Base-by-base conservation (phyloP, 805 yeast genomes). In the Hanseniaspora singularis region DNA sequence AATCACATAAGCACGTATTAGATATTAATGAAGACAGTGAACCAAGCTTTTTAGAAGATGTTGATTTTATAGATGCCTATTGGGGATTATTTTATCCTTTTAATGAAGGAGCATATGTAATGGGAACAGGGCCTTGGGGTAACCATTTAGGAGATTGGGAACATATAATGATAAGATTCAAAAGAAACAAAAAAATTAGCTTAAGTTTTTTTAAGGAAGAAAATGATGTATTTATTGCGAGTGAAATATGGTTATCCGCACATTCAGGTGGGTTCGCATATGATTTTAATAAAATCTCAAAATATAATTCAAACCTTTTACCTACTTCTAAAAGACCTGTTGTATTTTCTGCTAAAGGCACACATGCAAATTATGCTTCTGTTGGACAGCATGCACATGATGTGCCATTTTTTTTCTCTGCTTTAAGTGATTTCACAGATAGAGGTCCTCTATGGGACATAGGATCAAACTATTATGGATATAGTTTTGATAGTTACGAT, bases 121-220 rank as follows among this genome's bases (percentile, higher is more conserved):
- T 89, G 96, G 97, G 97, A 2, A 73, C 75, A 31, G 98, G 98
- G 0, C 98, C 98, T 0, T 92, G 81, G 67, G 98, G 98, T 0
- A 83, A 89, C 60, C 98, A 89, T 59, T 77, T 92, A 28, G 98
- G 97, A 6, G 98, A 89, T 65, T 89, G 98, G 98, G 98, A 89
- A 56, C 98, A 89, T 61, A 77, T 94, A 1, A 64, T 89, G 30
- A 89, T 87, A 12, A 69, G 98, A 22, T 89, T 85, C 15, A 3
- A 2, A 8, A 4, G n/a, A 14, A 7, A n/a, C n/a, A 15, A 22
- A 34, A 22, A 34, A 31, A 31, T 8, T 6, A 6, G 30, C 10
- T 12, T n/a, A 37, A 15, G 16, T 4, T 4, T 7, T 15, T 6
- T 6, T 6, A 10, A 33, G 8, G 37, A 33, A 22, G 37, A 8